Base-by-base conservation (phyloP, 2,329 filamentous ascomycete species). In the Pseudocercospora cruenta region DNA sequence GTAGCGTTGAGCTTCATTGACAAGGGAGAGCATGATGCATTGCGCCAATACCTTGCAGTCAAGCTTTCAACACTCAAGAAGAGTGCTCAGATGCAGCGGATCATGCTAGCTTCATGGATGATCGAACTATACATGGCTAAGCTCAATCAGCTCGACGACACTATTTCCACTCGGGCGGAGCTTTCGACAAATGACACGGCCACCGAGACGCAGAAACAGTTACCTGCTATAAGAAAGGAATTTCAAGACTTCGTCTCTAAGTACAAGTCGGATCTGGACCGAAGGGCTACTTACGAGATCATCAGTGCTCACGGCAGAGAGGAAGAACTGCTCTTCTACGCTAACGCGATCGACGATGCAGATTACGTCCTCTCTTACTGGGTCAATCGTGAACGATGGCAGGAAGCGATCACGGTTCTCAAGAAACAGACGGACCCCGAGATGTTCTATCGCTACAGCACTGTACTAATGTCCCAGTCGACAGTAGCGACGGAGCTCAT, bases 91-190 rank as follows among this genome's bases (percentile, higher is more conserved):
- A 99, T 99, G 94, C 95, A 99, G 79, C 86, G 94, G 65, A 91
- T 92, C 70, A 97, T 99, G 93, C 89, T 98, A 70, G 92, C 94
- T 1, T 94, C 91, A 71, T 99, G 95, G 95, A 86, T 99, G 51
- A 85, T 97, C 9, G 95, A 99, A 78, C 86, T 98, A 1, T 99
- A 94, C 79, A 99, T 99, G 93, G 92, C 93, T 4, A 97, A 97
- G 79, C 85, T 99, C 49, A 97, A 99, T 77, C 90, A 91, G 2
- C 85, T 99, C 3, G 95, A 99, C 75, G 95, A 99, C 78, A 94
- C 91, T 2, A 94, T 98, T 69, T 91, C 94, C 45, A 96, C 94
- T 0, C 91, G 92, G 73, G 92, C 93, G 0, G 93, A 97, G 76
- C 80, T 94, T 22, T 92, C 93, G 68, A 65, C 74, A 14, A 72